Percentiles rank a stretch among this genome's conserved stretches.
phyloP scores from a whole-genome alignment of 345 rosid genomes.

The Pistacia integerrima region DNA sequence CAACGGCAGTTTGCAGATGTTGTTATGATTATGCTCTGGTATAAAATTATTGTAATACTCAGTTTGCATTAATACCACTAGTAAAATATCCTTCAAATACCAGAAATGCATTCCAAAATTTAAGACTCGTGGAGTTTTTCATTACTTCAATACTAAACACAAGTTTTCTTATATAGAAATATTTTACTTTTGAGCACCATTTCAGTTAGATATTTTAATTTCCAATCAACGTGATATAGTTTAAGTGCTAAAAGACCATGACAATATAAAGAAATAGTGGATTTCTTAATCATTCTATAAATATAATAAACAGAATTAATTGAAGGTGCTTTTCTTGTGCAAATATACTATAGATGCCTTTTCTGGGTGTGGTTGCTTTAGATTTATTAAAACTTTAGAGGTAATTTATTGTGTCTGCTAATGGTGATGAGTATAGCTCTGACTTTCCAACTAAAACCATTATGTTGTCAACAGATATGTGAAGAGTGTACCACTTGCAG shows the following conservation, averaged over 20 bases:
- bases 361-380: not conserved
- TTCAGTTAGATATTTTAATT: too few relatives aligned
- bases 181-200: too few relatives aligned
- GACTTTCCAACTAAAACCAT: conserved; percentile 5
- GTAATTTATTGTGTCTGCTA: not conserved
- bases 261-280: too few relatives aligned
- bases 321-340: not conserved
- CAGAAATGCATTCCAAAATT: not conserved
- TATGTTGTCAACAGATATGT: conserved; percentile 58
- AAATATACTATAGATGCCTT: not conserved
- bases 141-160: too few relatives aligned
- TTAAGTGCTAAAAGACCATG: too few relatives aligned
- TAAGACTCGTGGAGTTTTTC: too few relatives aligned
- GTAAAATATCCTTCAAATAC: not conserved
- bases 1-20: not conserved
- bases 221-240: too few relatives aligned
- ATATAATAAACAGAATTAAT: too few relatives aligned
- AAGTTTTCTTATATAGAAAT: too few relatives aligned
- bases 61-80: not conserved
- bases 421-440: not conserved
- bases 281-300: too few relatives aligned
- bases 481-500: conserved; percentile 94
- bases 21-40: not conserved
- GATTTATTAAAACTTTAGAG: not conserved
- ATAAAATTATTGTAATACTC: not conserved